Evolutionary conservation across 345 rosid species (phyloP), one percentile per base, ranked within the genome.

Genomic region (Fremontodendron californicum): DNA sequence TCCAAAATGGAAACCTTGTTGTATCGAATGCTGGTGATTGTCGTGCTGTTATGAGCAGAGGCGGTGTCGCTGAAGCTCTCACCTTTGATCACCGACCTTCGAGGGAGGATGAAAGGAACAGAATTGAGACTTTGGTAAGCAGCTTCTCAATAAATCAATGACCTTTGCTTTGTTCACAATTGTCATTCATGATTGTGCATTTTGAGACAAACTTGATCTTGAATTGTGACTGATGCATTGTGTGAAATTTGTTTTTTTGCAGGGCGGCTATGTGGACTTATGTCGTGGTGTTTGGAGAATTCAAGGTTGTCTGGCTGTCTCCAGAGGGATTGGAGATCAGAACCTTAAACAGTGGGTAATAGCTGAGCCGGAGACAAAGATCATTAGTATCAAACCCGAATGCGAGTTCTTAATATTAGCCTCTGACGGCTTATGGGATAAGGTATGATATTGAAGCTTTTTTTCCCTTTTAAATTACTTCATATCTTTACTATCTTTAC

Each of bases 361-460:
- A 39, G 91, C 97, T 0, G 95, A 90, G 75, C 97, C 97, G 5
- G 98, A 93, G 71, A 90, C 97, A 1, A 87, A 78, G 78, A 71
- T 84, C 0, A 5, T 90, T 18, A 77, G 51, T 19, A 83, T 94
- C 21, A 73, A 87, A n/a, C 77, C 80, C 2, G 88, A 87, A 5
- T 88, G 88, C 58, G 98, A 94, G 86, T 94, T 94, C 87, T 82
- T 93, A 80, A 87, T 94, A 82, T 82, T 94, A 71, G 98, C 98
- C 31, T 93, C 97, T 0, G 97, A 93, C 60, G 97, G 98, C 12
- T 82, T 94, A 48, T 94, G 97, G 98, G 95, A 94, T 62, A 94
- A 90, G 87, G 94, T 90, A 80, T 48, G 40, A 18, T 58, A 21
- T 42, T 42, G 13, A 42, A 67, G 18, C 29, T 51, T 11, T 13